These are phyloP conservation scores for Yamadazyma atlantica DNA, from an alignment of 1,139 yeast genomes.

Conservation along the genomic window DNA sequence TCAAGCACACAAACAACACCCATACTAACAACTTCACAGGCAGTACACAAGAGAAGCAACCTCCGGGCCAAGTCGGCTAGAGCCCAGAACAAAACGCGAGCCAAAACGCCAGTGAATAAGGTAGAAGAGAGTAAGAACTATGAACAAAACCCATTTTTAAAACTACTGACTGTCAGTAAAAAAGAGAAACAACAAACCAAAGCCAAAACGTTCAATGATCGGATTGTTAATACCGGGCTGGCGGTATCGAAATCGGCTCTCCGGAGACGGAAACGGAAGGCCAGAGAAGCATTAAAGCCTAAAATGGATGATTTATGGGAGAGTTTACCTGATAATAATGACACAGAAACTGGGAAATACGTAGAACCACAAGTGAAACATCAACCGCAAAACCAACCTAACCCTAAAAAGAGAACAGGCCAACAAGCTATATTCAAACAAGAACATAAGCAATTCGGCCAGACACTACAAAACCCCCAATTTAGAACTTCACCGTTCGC, in stretches of 20 bases:
- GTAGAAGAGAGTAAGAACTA: conserved; percentile 28
- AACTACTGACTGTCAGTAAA: conserved; percentile 53
- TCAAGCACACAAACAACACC: too few species aligned
- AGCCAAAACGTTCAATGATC: conserved; percentile 30
- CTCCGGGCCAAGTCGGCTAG: conserved; percentile 35
- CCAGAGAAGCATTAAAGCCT: conserved; percentile 62
- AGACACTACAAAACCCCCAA: conserved; percentile 49
- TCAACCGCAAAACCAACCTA: conserved; percentile 50
- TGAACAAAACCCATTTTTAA: conserved; percentile 54
- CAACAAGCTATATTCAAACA: conserved; percentile 50
- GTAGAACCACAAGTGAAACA: conserved; percentile 11
- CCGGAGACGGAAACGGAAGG: conserved; percentile 65
- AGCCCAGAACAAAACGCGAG: conserved; percentile 13
- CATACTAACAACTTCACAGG: conserved; percentile 28
- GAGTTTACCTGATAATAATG: conserved; percentile 40
- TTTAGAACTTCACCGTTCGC: conserved; percentile 60
- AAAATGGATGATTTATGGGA: conserved; percentile 61
- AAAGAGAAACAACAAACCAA: conserved; percentile 49
- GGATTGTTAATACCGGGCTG: conserved; percentile 33
- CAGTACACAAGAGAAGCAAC: conserved; percentile 38
- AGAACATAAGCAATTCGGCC: conserved; percentile 57
- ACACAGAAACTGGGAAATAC: conserved; percentile 6
- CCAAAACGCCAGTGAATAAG: conserved; percentile 18
- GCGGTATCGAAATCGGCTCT: conserved; percentile 63
- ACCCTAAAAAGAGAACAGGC: conserved; percentile 57